A percentile compares a stretch with the other conserved stretches of the same genome.
Conservation (phyloP, 2,329 filamentous ascomycete genomes). For the Neopestalotiopsis sp. region DNA sequence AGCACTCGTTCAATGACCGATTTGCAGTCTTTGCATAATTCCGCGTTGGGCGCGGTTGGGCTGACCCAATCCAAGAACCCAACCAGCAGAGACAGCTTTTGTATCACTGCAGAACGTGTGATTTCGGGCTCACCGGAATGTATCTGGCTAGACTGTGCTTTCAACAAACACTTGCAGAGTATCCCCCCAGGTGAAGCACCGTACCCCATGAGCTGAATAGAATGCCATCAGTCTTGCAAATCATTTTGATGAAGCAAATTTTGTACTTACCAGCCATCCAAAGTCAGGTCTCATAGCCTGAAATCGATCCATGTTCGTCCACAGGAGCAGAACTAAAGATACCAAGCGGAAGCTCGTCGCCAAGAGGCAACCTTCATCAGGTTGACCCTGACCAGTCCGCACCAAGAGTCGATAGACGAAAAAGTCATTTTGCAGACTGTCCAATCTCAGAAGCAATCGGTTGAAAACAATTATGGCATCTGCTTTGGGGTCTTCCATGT, state of each 20-base stretch:
- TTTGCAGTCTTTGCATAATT: constrained; percentile 52
- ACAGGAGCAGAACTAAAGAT: constrained; percentile 49
- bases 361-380: constrained; percentile 45
- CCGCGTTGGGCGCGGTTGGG: constrained; percentile 51
- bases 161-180: constrained; percentile 54
- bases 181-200: constrained; percentile 55
- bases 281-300: constrained; percentile 46
- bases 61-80: constrained; percentile 57
- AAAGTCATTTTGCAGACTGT: constrained; percentile 62
- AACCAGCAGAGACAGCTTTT: constrained; percentile 55
- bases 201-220: constrained; percentile 50
- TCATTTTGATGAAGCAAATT: not conserved
- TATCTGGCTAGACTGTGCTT: constrained; percentile 42
- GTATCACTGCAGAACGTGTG: constrained; percentile 53
- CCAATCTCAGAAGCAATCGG: constrained; percentile 51
- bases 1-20: constrained; percentile 55
- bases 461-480: constrained; percentile 42
- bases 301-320: constrained; percentile 55
- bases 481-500: constrained; percentile 39
- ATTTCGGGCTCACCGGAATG: constrained; percentile 40
- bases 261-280: constrained; percentile 51
- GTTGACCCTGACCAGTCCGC: constrained; percentile 44
- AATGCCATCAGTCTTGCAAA: constrained; percentile 13
- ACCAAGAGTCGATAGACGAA: constrained; percentile 61
- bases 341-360: constrained; percentile 54